Percentiles rank a stretch among this genome's conserved stretches.
phyloP scores from a whole-genome alignment of 1,139 yeast species.

The Suhomyces bokatorum region DNA sequence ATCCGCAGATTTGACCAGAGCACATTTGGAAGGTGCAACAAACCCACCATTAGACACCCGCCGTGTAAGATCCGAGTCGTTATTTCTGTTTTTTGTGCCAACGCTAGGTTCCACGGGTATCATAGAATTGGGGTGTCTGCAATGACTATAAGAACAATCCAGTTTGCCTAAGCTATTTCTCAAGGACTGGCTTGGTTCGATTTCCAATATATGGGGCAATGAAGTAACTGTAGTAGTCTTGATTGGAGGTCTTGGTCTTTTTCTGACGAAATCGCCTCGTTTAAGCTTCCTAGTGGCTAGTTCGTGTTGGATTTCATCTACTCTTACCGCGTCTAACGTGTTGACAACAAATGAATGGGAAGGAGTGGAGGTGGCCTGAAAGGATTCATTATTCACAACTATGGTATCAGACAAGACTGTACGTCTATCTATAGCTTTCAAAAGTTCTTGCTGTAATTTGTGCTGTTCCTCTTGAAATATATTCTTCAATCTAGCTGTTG shows the following conservation, averaged over 20 bases:
- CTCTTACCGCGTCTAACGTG: slow-evolving; percentile 10
- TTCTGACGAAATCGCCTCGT: not conserved
- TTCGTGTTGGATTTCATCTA: slow-evolving; percentile 12
- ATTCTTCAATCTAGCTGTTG: not conserved
- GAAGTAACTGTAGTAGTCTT: not conserved
- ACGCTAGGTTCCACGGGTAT: no score
- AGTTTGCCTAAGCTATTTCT: not conserved
- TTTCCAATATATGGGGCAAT: not conserved
- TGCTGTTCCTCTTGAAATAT: slow-evolving; percentile 1
- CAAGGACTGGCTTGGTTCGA: not conserved
- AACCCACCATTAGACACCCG: no score
- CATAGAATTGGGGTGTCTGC: no score
- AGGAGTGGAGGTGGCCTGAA: slow-evolving; percentile 21
- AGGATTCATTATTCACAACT: slow-evolving; percentile 15
- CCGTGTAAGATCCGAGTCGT: no score
- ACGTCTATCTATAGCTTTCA: not conserved
- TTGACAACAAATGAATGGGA: slow-evolving; percentile 10
- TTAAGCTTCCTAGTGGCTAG: not conserved
- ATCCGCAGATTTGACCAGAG: not conserved
- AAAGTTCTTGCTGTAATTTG: not conserved
- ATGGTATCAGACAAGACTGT: not conserved
- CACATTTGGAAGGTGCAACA: no score
- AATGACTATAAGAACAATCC: no score
- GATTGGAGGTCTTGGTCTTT: not conserved
- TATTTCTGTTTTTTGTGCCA: no score